A percentile compares a stretch with the other conserved stretches of the same genome.
Evolutionary conservation across 1,139 yeast genomes (phyloP).

Genomic region (Lodderomyces theae): DNA sequence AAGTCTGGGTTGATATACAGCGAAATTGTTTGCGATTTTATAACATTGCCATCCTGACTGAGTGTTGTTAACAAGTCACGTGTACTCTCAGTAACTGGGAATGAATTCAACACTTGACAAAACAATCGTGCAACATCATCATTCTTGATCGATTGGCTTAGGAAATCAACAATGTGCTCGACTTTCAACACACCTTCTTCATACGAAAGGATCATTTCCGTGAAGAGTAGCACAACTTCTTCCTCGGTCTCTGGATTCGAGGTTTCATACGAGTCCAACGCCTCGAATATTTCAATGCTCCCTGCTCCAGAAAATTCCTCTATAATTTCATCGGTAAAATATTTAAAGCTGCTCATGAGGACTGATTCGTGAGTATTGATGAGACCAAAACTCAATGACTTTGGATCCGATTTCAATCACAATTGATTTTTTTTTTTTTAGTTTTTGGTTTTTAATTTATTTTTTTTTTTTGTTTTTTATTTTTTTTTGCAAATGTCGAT

Average conservation of each 20-base stretch:
- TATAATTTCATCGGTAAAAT: slow-evolving; percentile 30
- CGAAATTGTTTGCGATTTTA: slow-evolving; percentile 39
- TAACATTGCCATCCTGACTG: slow-evolving; percentile 21
- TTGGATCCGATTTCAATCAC: too few relatives aligned
- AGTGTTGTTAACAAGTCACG: slow-evolving; percentile 25
- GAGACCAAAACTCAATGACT: too few relatives aligned
- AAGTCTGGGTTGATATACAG: slow-evolving; percentile 34
- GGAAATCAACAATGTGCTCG: slow-evolving; percentile 26
- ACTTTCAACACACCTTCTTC: slow-evolving; percentile 26
- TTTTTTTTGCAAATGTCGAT: too few relatives aligned
- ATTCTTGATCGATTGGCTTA: slow-evolving; percentile 28
- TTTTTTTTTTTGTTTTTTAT: too few relatives aligned
- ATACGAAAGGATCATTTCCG: slow-evolving; percentile 35
- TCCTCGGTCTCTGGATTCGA: slow-evolving; percentile 18
- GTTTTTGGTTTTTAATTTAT: not conserved
- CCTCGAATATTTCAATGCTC: slow-evolving; percentile 27
- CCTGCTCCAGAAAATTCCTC: slow-evolving; percentile 27
- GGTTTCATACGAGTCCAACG: slow-evolving; percentile 23
- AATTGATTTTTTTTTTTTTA: too few relatives aligned
- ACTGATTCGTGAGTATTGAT: not conserved
- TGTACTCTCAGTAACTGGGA: slow-evolving; percentile 33
- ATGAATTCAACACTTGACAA: slow-evolving; percentile 45
- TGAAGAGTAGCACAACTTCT: slow-evolving; percentile 24
- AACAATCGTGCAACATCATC: slow-evolving; percentile 39
- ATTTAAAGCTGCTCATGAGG: slow-evolving; percentile 11